phyloP scores from a whole-genome alignment of 495 filamentous ascomycete genomes.

The Oidiodendron maius region DNA sequence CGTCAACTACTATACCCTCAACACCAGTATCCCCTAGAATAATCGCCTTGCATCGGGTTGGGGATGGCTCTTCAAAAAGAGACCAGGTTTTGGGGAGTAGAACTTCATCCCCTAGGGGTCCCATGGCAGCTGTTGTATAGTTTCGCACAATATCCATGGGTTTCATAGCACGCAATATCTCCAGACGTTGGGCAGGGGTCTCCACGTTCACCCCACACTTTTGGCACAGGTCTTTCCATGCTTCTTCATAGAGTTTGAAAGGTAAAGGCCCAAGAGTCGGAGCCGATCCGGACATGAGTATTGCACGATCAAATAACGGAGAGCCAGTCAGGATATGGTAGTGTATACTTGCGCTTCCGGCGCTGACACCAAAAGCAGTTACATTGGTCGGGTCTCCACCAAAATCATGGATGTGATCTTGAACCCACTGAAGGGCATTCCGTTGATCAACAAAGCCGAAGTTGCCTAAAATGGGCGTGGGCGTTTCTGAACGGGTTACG shows the following conservation, averaged over 20 bases:
- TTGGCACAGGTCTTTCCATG: background rate
- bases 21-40: constrained; percentile 6
- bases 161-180: constrained; percentile 5
- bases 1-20: constrained; percentile 9
- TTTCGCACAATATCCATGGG: constrained; percentile 1
- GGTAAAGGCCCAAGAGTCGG: constrained; percentile 4
- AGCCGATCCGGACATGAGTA: constrained; percentile 9
- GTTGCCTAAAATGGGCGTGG: constrained; percentile 36
- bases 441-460: constrained; percentile 62
- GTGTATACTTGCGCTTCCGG: constrained; percentile 28
- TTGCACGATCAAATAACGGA: constrained; percentile 10
- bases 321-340: constrained; percentile 9
- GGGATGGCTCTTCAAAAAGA: background rate
- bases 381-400: constrained; percentile 52
- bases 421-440: constrained; percentile 64
- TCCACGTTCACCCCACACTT: background rate
- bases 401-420: constrained; percentile 60
- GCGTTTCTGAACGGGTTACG: constrained; percentile 23
- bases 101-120: constrained; percentile 4
- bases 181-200: background rate
- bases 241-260: constrained; percentile 1
- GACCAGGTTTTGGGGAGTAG: background rate
- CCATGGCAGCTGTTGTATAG: background rate
- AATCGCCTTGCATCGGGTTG: constrained; percentile 8
- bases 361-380: constrained; percentile 43